Evolutionary conservation across 495 filamentous ascomycete genomes (phyloP).

Genomic region (Aspergillus homomorphus): DNA sequence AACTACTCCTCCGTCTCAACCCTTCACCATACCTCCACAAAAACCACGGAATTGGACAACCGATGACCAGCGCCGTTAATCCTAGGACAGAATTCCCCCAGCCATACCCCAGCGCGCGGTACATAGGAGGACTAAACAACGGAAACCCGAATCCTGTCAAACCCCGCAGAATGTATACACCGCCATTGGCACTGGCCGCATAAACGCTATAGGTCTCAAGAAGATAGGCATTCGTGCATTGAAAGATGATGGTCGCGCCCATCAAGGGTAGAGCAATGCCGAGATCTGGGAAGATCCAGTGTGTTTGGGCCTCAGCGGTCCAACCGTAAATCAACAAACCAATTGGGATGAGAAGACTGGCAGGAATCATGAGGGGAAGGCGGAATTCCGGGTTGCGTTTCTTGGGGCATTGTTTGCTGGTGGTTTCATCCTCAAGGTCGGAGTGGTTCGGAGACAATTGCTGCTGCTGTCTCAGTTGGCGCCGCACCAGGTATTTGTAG

Average conservation of each 20-base stretch:
- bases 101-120: conserved; percentile 11
- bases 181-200: conserved; percentile 16
- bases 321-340: conserved; percentile 21
- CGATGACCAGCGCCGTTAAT: conserved; percentile 11
- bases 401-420: conserved; percentile 5
- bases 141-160: conserved; percentile 18
- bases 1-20: conserved; percentile 10
- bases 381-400: conserved; percentile 16
- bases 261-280: conserved; percentile 43
- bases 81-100: conserved; percentile 17
- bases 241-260: conserved; percentile 30
- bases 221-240: conserved; percentile 17
- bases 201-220: conserved; percentile 15
- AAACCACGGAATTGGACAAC: conserved; percentile 9
- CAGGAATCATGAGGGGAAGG: conserved; percentile 16
- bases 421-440: conserved; percentile 3
- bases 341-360: conserved; percentile 13
- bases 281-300: conserved; percentile 52
- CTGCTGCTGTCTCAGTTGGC: not conserved
- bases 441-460: no score
- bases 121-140: conserved; percentile 12
- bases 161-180: conserved; percentile 12
- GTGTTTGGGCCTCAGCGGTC: conserved; percentile 20
- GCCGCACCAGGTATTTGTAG: not conserved
- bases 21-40: conserved; percentile 14